Percentiles rank a stretch among this genome's conserved stretches.
These are phyloP conservation scores for Naganishia kalamii DNA, from an alignment of 768 basidiomycete species.

Conservation along the genomic window DNA sequence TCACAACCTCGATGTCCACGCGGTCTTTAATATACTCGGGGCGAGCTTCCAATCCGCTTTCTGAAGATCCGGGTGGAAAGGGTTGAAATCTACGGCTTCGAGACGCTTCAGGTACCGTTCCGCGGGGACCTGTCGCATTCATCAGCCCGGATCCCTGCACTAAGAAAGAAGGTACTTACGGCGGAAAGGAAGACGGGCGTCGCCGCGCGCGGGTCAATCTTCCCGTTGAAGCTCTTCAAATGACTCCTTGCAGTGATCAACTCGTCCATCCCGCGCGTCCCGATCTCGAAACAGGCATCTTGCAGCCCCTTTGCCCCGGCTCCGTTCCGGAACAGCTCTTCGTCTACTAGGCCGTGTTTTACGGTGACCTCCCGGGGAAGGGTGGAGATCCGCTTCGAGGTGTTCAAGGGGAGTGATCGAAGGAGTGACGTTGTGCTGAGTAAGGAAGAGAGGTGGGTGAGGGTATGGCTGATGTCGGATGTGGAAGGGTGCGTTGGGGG, in stretches of 20 bases:
- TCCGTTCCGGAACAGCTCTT: constrained; percentile 50
- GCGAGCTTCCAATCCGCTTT: constrained; percentile 44
- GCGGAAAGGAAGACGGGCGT: constrained; percentile 42
- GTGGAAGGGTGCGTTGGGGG: constrained; percentile 36
- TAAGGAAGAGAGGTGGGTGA: constrained; percentile 43
- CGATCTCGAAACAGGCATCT: constrained; percentile 41
- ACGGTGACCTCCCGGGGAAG: constrained; percentile 34
- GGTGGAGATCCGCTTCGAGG: constrained; percentile 35
- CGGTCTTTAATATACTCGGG: constrained; percentile 40
- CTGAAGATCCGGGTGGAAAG: constrained; percentile 41
- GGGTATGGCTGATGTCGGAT: constrained; percentile 38
- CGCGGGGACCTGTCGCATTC: constrained; percentile 35
- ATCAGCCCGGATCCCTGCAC: not conserved
- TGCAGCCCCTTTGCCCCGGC: constrained; percentile 49
- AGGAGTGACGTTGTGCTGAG: constrained; percentile 38
- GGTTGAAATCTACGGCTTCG: constrained; percentile 42
- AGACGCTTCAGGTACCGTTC: constrained; percentile 42
- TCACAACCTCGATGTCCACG: constrained; percentile 33
- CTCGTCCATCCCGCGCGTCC: constrained; percentile 46
- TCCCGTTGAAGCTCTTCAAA: constrained; percentile 34
- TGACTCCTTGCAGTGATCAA: constrained; percentile 45
- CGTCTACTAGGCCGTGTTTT: constrained; percentile 42
- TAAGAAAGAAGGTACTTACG: constrained; percentile 27
- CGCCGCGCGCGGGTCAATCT: constrained; percentile 32
- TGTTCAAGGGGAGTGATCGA: constrained; percentile 35